Evolutionary conservation across 2,329 filamentous ascomycete genomes (phyloP), one percentile per base, ranked within the genome.

Genomic region (Hypoxylon sp.): DNA sequence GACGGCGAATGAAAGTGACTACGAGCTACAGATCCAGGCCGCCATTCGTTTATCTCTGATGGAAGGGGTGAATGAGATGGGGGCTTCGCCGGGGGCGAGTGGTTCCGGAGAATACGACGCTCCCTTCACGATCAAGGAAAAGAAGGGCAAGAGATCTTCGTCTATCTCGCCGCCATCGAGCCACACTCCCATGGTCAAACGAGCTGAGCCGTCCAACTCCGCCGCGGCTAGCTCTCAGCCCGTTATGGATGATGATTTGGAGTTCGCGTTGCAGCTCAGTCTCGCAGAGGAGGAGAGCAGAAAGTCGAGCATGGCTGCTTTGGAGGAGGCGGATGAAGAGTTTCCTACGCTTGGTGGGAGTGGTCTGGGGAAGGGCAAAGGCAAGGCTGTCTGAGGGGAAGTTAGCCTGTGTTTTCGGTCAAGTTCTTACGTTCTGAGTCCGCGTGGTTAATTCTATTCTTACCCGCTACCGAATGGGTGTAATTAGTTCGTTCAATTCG

Each of bases 31-130:
- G 62, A 78, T 87, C 7, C 83, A 86, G 67, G 77, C 82, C 43
- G 84, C 84, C 1, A 82, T 87, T 27, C 79, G 83, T 0, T 71
- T 87, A 7, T 86, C 82, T 2, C 69, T 87, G 5, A 71, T 86
- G 41, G 83, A 87, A 57, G 75, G 76, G 4, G 74, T 76, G 26
- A 76, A 80, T 43, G 78, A 79, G 19, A 62, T 65, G 1, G 75
- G 71, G 1, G 70, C 75, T 31, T 78, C 77, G 3, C 75, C 79
- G 0, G 71, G 64, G 7, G 77, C 68, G 15, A 71, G 73, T 53
- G 77, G 74, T 53, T 75, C 74, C 6, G 73, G 75, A 12, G 79
- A 78, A 11, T 79, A 78, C 52, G 78, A 81, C 27, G 77, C 79
- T 36, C 71, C 77, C 9, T 72, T 84, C 60, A 79, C 70, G 35